A percentile compares a stretch with the other conserved stretches of the same genome.
These are phyloP conservation scores for Aspergillus flavus DNA, from an alignment of 2,329 filamentous ascomycete species.

Conservation along the genomic window DNA sequence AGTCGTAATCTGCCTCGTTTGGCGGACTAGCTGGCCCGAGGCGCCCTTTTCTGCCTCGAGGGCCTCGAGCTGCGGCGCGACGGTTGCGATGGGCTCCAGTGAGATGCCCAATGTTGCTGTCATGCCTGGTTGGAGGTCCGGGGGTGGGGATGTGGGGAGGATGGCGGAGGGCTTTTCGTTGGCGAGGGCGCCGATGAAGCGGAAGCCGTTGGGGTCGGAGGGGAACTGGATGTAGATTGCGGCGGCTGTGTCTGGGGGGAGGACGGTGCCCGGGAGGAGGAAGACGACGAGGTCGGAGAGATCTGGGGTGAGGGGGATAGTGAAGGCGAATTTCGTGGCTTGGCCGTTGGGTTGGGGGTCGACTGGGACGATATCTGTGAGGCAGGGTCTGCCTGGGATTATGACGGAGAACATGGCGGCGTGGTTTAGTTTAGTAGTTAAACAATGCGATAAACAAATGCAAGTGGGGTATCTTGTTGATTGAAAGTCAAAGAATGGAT, in stretches of 20 bases:
- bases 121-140: conserved; percentile 31
- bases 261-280: conserved; percentile 73
- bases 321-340: conserved; percentile 65
- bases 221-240: conserved; percentile 86
- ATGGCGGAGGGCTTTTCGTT: conserved; percentile 90
- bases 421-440: background rate
- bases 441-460: background rate
- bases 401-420: conserved; percentile 62
- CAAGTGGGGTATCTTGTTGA: conserved; percentile 1
- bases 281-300: conserved; percentile 84
- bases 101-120: conserved; percentile 79
- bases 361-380: conserved; percentile 56
- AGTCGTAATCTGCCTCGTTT: conserved; percentile 57
- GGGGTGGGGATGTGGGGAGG: conserved; percentile 67
- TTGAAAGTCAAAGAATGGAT: background rate
- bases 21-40: conserved; percentile 27
- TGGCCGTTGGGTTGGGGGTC: conserved; percentile 57
- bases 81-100: conserved; percentile 73
- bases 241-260: conserved; percentile 77
- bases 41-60: conserved; percentile 44
- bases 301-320: conserved; percentile 63
- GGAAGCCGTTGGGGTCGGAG: conserved; percentile 66
- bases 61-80: conserved; percentile 68
- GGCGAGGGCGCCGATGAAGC: conserved; percentile 84
- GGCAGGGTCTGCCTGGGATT: conserved; percentile 61